Evolutionary conservation across 371 early-diverging fungal genomes (phyloP), one percentile per base, ranked within the genome.

Genomic region (Chytridiales sp.): DNA sequence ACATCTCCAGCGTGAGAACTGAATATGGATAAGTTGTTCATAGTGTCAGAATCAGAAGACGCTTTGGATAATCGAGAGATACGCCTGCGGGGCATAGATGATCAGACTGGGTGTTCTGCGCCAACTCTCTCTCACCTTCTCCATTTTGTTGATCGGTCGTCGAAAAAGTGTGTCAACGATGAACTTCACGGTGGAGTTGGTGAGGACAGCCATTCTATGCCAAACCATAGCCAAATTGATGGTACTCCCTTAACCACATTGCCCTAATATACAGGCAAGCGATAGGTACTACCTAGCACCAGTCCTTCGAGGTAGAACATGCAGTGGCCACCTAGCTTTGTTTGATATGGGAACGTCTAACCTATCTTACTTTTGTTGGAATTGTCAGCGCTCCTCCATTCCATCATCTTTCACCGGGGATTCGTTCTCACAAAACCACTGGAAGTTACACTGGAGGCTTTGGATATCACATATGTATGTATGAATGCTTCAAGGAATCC

Each of bases 391-490:
- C 66, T 94, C 26, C 70, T 92, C 8, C 92, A 92, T 68, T 87
- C 92, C 3, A 90, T 92, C 49, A 77, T 92, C 39, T 92, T 92
- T 63, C 92, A 94, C 70, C 75, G 94, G 29, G 74, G 86, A 35
- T 85, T 92, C 62, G 79, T 85, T 19, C 85, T 81, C 51, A 84
- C 91, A 40, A 75, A 77, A 36, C 94, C 94, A 15, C 77, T 79
- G 41, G 90, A 91, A 59, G 83, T 84, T 27, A 73, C 80, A 32
- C 75, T 91, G 19, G 72, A 74, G 31, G 31, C 52, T 9, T 68
- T 94, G 26, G 82, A 86, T 40, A 74, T 85, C 4, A 84, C 87
- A 15, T 86, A 87, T 38, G 89, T 88, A 77, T n/a, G n/a, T n/a
- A n/a, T n/a, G n/a, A n/a, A n/a, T n/a, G n/a, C n/a, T n/a, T n/a